These are phyloP conservation scores for Heliocybe sulcata DNA, from an alignment of 1,284 basidiomycete genomes.

Conservation along the genomic window DNA sequence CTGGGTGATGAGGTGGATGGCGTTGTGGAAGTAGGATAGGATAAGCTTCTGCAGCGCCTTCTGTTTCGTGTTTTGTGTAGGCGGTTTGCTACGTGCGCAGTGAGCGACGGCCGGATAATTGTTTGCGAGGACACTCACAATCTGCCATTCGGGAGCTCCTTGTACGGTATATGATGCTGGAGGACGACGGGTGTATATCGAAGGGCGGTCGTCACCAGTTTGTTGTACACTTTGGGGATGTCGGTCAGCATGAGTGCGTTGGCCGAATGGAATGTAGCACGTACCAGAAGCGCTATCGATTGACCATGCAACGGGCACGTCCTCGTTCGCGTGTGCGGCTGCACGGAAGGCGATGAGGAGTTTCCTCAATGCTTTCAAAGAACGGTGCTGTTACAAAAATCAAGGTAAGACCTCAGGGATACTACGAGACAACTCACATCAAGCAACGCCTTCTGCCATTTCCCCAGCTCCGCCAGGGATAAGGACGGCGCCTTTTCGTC, in stretches of 20 bases:
- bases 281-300: slow-evolving; percentile 74
- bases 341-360: slow-evolving; percentile 86
- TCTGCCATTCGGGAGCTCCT: slow-evolving; percentile 75
- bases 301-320: slow-evolving; percentile 72
- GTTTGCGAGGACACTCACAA: slow-evolving; percentile 49
- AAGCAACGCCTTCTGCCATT: slow-evolving; percentile 90
- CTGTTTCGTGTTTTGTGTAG: slow-evolving; percentile 67
- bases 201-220: slow-evolving; percentile 83
- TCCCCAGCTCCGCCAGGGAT: slow-evolving; percentile 68
- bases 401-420: background rate
- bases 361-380: slow-evolving; percentile 80
- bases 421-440: slow-evolving; percentile 45
- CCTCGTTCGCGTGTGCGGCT: slow-evolving; percentile 85
- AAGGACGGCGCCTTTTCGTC: slow-evolving; percentile 52
- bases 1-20: slow-evolving; percentile 74
- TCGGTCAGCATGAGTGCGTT: slow-evolving; percentile 5
- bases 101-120: slow-evolving; percentile 1
- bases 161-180: slow-evolving; percentile 84
- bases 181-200: slow-evolving; percentile 91
- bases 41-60: slow-evolving; percentile 85
- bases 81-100: slow-evolving; percentile 54
- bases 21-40: slow-evolving; percentile 84
- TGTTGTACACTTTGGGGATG: slow-evolving; percentile 74
- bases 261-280: slow-evolving; percentile 8
- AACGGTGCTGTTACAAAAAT: slow-evolving; percentile 58